A percentile compares a stretch with the other conserved stretches of the same genome.
phyloP scores from a whole-genome alignment of 2,329 filamentous ascomycete species.

The Fusarium subtropicale region DNA sequence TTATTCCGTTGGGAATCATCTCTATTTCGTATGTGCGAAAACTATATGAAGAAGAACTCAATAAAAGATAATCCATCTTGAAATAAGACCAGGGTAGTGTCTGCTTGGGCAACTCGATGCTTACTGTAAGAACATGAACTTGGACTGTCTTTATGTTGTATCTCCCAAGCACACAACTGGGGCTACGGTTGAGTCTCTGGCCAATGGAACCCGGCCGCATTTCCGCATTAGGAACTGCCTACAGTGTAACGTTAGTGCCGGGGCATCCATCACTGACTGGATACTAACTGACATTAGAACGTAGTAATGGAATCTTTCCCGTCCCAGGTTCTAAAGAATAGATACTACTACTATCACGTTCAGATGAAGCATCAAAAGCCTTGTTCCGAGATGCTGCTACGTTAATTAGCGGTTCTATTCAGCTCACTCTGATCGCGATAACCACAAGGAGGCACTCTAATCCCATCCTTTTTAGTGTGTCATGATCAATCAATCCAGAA shows the following conservation, averaged over 20 bases:
- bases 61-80: neutral
- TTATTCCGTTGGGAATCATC: neutral
- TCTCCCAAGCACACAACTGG: neutral
- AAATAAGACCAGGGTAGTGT: neutral
- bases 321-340: neutral
- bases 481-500: neutral
- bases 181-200: neutral
- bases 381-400: neutral
- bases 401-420: neutral
- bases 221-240: conserved; percentile 26
- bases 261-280: neutral
- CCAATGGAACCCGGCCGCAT: conserved; percentile 27
- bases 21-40: neutral
- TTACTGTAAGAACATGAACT: neutral
- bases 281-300: neutral
- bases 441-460: neutral
- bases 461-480: neutral
- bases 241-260: neutral
- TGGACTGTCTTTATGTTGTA: neutral
- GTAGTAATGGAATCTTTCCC: neutral
- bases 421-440: neutral
- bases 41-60: neutral
- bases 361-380: neutral
- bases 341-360: neutral
- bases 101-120: neutral